These are phyloP conservation scores for Echinochloa phyllopogon DNA, from an alignment of 176 grass and related monocot genomes.

Conservation along the genomic window DNA sequence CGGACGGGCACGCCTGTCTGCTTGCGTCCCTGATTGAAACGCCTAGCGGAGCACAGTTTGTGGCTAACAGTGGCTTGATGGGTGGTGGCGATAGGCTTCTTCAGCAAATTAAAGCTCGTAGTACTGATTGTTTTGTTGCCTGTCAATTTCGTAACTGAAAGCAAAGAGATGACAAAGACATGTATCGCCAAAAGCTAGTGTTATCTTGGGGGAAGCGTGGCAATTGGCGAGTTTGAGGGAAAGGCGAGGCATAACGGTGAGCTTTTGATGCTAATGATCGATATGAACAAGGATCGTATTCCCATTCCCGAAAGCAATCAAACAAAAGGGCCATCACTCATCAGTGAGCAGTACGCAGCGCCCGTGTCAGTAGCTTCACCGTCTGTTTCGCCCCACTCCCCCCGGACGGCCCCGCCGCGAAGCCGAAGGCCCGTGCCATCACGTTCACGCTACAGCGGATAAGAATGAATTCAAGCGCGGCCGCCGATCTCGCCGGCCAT, in stretches of 20 bases:
- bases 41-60: background rate
- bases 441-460: conserved; percentile 43
- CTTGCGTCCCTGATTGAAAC: background rate
- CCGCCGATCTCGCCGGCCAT: background rate
- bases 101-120: background rate
- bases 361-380: background rate
- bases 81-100: too few relatives aligned
- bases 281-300: conserved; percentile 33
- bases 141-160: background rate
- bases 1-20: background rate
- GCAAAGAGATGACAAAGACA: background rate
- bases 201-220: background rate
- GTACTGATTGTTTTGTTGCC: background rate
- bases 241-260: background rate
- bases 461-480: conserved; percentile 39
- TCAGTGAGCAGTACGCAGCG: background rate
- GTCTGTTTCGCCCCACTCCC: too few relatives aligned
- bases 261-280: conserved; percentile 1
- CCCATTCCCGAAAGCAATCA: conserved; percentile 45
- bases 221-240: background rate
- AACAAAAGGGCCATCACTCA: background rate
- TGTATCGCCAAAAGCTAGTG: background rate
- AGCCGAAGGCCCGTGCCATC: background rate
- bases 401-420: background rate
- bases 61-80: background rate